Evolutionary conservation across 2,329 filamentous ascomycete genomes (phyloP).

Genomic region (Fusarium liriodendri): DNA sequence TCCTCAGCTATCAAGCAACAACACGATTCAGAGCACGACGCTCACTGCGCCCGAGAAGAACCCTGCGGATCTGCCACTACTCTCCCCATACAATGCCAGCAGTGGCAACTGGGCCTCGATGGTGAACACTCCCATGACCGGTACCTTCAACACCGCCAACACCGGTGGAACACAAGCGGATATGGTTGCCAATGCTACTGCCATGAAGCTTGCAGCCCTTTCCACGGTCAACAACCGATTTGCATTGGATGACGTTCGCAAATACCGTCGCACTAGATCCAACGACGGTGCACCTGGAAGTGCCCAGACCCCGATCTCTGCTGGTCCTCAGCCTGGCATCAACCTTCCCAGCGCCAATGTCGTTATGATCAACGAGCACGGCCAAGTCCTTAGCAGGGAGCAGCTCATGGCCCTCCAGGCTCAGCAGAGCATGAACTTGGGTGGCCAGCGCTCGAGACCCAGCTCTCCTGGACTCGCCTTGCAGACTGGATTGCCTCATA

Average conservation of each 20-base stretch:
- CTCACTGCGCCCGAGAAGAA: constrained; percentile 77
- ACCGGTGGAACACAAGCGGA: constrained; percentile 80
- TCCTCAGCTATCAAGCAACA: constrained; percentile 73
- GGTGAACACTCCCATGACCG: constrained; percentile 96
- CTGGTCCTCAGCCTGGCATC: constrained; percentile 68
- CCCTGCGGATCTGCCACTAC: constrained; percentile 77
- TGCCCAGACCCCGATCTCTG: constrained; percentile 72
- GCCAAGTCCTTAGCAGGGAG: constrained; percentile 86
- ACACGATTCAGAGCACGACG: constrained; percentile 85
- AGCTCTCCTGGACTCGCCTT: constrained; percentile 89
- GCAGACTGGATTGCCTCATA: constrained; percentile 71
- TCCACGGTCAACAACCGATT: constrained; percentile 99
- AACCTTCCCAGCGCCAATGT: constrained; percentile 79
- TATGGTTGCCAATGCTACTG: constrained; percentile 98
- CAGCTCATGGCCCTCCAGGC: constrained; percentile 86
- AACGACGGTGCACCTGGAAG: constrained; percentile 77
- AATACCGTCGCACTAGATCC: constrained; percentile 91
- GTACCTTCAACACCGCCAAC: constrained; percentile 76
- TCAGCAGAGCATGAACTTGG: constrained; percentile 70
- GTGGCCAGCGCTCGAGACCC: constrained; percentile 82
- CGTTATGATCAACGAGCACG: constrained; percentile 94
- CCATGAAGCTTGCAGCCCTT: constrained; percentile 97
- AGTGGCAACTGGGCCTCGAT: constrained; percentile 98
- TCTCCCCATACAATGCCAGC: constrained; percentile 84
- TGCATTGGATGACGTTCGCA: constrained; percentile 94